These are phyloP conservation scores for Phytopythium vexans DNA, from an alignment of 352 stramenopile species.

Conservation along the genomic window DNA sequence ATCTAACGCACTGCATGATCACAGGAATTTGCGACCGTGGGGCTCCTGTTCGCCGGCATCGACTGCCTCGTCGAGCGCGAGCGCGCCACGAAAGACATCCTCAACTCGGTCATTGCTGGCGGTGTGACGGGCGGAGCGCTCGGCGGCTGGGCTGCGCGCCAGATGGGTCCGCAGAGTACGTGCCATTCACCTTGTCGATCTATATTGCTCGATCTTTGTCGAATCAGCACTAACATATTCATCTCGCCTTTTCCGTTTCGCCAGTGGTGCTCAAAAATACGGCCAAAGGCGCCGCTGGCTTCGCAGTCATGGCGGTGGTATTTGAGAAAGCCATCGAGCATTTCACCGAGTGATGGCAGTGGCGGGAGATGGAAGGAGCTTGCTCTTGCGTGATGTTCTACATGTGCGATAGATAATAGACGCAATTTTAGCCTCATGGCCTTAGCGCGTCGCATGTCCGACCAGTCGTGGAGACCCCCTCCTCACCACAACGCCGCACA, in stretches of 20 bases:
- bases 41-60: constrained; percentile 74
- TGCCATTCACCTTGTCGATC: background rate
- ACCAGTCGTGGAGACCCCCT: no score
- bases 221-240: constrained; percentile 1
- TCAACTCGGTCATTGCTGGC: constrained; percentile 75
- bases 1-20: background rate
- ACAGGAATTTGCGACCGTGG: constrained; percentile 83
- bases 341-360: constrained; percentile 25
- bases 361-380: background rate
- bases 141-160: constrained; percentile 63
- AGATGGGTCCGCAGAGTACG: constrained; percentile 59
- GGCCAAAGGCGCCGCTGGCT: constrained; percentile 70
- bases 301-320: constrained; percentile 79
- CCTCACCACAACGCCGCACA: no score
- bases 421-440: no score
- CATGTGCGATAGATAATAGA: background rate
- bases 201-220: background rate
- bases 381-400: background rate
- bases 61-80: constrained; percentile 86
- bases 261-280: constrained; percentile 69
- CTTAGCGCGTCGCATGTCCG: no score
- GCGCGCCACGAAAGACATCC: constrained; percentile 68
- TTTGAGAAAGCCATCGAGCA: constrained; percentile 84
- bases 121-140: constrained; percentile 62
- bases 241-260: background rate